Evolutionary conservation across 2,329 filamentous ascomycete genomes (phyloP).

Genomic region (Catunica adiposa): DNA sequence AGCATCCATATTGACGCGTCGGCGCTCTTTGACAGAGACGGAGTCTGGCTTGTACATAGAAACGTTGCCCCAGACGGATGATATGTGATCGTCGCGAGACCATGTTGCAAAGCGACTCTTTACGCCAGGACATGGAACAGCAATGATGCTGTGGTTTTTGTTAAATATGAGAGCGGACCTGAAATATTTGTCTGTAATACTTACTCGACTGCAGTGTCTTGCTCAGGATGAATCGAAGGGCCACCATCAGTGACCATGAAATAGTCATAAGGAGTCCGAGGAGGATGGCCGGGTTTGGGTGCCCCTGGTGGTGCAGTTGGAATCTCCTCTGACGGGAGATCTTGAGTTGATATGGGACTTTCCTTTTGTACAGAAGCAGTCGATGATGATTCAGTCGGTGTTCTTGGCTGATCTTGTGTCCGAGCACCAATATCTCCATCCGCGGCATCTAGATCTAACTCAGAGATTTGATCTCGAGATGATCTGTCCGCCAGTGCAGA

Average conservation of each 20-base stretch:
- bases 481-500: neutral
- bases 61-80: conserved; percentile 21
- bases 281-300: neutral
- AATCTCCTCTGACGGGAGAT: neutral
- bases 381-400: neutral
- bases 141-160: conserved; percentile 23
- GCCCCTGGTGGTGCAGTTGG: neutral
- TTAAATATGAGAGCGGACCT: neutral
- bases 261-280: conserved; percentile 1
- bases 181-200: neutral
- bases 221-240: neutral
- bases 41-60: conserved; percentile 28
- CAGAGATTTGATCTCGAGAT: conserved; percentile 1
- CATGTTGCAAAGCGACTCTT: conserved; percentile 34
- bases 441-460: neutral
- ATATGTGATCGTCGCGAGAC: conserved; percentile 27
- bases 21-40: neutral
- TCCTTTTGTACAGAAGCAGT: neutral
- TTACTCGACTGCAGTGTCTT: conserved; percentile 5
- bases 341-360: neutral
- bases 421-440: neutral
- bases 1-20: neutral
- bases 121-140: conserved; percentile 37
- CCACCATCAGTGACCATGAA: conserved; percentile 7
- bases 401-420: neutral